Conservation (phyloP, 148 eudicot genomes). For the Fagopyrum esculentum region DNA sequence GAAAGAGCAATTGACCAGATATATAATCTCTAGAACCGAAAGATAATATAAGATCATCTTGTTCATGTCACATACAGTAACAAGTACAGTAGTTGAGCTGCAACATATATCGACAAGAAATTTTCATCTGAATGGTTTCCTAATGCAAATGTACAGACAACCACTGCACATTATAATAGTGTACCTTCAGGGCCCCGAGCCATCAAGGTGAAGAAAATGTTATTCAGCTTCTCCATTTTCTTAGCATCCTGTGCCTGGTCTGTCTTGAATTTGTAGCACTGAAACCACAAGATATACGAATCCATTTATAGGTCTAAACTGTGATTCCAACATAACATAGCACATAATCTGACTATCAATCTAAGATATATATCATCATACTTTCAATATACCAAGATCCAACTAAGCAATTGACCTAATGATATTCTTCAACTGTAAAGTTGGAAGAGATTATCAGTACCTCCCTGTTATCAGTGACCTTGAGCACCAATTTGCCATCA, state of each 20-base stretch:
- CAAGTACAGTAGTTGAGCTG: not conserved
- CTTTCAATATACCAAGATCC: not conserved
- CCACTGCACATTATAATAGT: not conserved
- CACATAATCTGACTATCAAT: not conserved
- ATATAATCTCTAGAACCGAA: not conserved
- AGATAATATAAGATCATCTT: not conserved
- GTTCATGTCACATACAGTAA: not conserved
- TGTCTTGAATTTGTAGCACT: constrained; percentile 93
- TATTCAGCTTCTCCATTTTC: constrained; percentile 95
- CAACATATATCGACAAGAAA: not conserved
- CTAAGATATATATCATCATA: not conserved
- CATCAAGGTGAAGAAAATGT: constrained; percentile 77
- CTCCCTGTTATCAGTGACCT: constrained; percentile 87
- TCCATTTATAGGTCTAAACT: not conserved
- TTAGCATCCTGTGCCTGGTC: constrained; percentile 92
- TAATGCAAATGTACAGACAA: not conserved
- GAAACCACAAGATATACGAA: constrained; percentile 12
- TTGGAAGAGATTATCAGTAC: constrained; percentile 24
- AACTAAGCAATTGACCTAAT: not conserved
- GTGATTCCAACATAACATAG: not conserved
- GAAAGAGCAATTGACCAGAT: not conserved
- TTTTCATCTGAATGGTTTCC: not conserved
- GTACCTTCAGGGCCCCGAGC: constrained; percentile 95
- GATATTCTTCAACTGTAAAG: not conserved
- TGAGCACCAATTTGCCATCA: constrained; percentile 89